These are phyloP conservation scores for Vachellia collinsii DNA, from an alignment of 306 rosid species.

Conservation along the genomic window DNA sequence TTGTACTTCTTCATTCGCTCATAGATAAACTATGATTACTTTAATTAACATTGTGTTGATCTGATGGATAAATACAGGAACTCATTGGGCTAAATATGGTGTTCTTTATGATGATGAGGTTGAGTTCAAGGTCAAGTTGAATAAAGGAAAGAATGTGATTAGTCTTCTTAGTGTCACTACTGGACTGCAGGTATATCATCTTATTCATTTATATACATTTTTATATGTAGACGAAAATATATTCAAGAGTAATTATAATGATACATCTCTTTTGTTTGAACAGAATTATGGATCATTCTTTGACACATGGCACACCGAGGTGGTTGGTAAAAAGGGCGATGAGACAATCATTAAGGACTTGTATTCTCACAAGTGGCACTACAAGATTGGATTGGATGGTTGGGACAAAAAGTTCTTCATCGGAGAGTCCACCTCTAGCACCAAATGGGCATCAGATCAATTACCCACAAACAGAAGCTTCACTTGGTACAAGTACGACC, in stretches of 20 bases:
- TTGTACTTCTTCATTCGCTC: not conserved
- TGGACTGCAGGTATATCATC: constrained; percentile 45
- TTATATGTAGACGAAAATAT: not conserved
- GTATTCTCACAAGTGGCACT: constrained; percentile 50
- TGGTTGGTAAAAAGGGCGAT: constrained; percentile 46
- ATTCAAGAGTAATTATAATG: too few relatives aligned
- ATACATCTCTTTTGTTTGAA: not conserved
- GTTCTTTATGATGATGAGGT: too few relatives aligned
- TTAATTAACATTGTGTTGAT: not conserved
- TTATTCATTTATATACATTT: not conserved
- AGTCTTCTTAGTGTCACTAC: too few relatives aligned
- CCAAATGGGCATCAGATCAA: constrained; percentile 39
- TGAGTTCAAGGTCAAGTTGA: too few relatives aligned
- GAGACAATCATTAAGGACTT: constrained; percentile 51
- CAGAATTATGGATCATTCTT: constrained; percentile 52
- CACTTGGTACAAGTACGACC: constrained; percentile 70
- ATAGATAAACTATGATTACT: not conserved
- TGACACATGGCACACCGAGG: constrained; percentile 39
- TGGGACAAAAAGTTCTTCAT: constrained; percentile 31
- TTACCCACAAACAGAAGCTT: constrained; percentile 48
- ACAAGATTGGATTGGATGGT: constrained; percentile 56
- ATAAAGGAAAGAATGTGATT: too few relatives aligned
- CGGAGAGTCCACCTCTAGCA: constrained; percentile 23
- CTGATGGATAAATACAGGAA: too few relatives aligned
- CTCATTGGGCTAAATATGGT: too few relatives aligned